Evolutionary conservation across 2,329 filamentous ascomycete genomes (phyloP), one percentile per base, ranked within the genome.

Genomic region (Sclerotinia trifoliorum): DNA sequence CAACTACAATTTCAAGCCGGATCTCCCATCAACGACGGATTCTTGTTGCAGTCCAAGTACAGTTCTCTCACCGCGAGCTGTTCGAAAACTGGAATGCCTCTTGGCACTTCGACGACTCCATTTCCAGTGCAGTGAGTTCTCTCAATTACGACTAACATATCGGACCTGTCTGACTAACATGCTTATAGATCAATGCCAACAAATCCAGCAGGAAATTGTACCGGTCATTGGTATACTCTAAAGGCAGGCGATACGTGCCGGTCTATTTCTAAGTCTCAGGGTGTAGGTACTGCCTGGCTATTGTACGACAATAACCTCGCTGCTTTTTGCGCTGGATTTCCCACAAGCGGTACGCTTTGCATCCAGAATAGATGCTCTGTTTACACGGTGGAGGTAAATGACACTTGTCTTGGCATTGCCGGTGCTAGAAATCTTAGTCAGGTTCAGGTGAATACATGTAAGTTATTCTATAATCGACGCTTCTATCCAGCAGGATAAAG

Each of bases 271-370:
- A 1, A 39, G 29, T 17, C 32, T n/a, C 51, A 66, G 21, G 63
- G 63, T 13, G 44, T 66, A 42, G 35, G 29, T 17, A 66, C 63
- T 15, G 21, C 44, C 24, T 56, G 52, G 51, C 52, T 66, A 19
- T 21, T 66, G 7, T 19, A 10, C 13, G 51, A 56, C 24, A 66
- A 56, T n/a, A 11, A 48, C 11, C 52, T 66, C 29, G 26, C 49
- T 5, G 63, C 63, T 5, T 66, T 17, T 21, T 66, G 63, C n/a
- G n/a, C 15, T 19, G 48, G 32, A 15, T 66, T 66, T 32, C 63
- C 63, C 8, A 26, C 39, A 7, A 32, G 13, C n/a, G 60, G 60
- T 17, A 51, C 60, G 6, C 60, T 63, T 13, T 63, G 60, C 26
- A 49, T 49, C 21, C 48, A 49, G 21, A 21, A 49, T 49, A 21